Evolutionary conservation across 2,329 filamentous ascomycete genomes (phyloP).

Genomic region (Sporothrix dimorphospora): DNA sequence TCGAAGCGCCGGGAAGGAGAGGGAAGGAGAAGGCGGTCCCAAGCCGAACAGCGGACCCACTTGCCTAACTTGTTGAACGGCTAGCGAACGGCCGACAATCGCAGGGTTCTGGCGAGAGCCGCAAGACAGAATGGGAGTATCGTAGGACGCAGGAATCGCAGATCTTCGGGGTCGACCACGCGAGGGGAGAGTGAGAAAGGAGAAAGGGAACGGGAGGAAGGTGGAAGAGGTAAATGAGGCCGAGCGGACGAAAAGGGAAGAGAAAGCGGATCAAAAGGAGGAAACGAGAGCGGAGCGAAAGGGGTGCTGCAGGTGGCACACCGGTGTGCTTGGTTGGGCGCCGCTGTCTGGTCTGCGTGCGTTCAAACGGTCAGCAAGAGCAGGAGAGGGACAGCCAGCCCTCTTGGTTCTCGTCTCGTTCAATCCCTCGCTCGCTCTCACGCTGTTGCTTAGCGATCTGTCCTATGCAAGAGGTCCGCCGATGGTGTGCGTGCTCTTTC

Average conservation of each 20-base stretch:
- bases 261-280: background rate
- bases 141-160: background rate
- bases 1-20: constrained; percentile 5
- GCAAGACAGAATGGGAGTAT: background rate
- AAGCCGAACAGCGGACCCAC: constrained; percentile 3
- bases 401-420: background rate
- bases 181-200: background rate
- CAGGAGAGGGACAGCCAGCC: background rate
- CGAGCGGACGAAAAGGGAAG: background rate
- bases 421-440: background rate
- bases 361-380: background rate
- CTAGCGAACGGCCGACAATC: constrained; percentile 11
- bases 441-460: background rate
- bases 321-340: constrained; percentile 2
- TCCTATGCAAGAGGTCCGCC: background rate
- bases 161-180: too few species aligned
- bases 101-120: constrained; percentile 1
- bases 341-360: background rate
- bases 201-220: background rate
- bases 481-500: too few species aligned
- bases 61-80: background rate
- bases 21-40: constrained; percentile 3
- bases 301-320: background rate
- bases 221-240: background rate
- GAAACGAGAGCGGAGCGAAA: background rate